Conservation (phyloP, 139 green algal species). For the Ettlia oleoabundans region DNA sequence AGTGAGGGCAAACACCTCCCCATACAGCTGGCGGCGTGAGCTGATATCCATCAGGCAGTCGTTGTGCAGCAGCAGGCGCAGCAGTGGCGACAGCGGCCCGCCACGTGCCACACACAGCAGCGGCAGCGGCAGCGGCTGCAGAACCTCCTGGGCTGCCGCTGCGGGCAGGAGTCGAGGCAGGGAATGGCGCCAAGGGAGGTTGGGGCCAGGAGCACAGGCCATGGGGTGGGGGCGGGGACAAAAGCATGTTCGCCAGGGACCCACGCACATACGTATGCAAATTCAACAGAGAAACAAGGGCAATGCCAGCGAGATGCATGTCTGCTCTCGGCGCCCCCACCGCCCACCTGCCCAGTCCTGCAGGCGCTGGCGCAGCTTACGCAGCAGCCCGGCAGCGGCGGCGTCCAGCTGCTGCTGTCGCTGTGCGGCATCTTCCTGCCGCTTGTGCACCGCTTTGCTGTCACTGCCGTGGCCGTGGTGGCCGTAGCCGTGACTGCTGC, state of each 20-base stretch:
- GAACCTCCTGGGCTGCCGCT: not conserved
- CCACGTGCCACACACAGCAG: constrained; percentile 36
- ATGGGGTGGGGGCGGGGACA: not conserved
- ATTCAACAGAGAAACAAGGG: too few relatives aligned
- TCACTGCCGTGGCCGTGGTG: not conserved
- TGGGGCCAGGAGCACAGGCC: not conserved
- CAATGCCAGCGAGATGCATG: too few relatives aligned
- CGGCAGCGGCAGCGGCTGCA: constrained; percentile 27
- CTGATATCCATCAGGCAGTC: constrained; percentile 35
- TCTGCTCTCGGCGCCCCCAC: too few relatives aligned
- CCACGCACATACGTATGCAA: too few relatives aligned
- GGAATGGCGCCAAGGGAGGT: not conserved
- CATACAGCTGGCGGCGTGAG: constrained; percentile 19
- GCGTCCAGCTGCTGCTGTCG: constrained; percentile 15
- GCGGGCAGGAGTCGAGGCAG: not conserved
- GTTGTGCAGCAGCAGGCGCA: constrained; percentile 40
- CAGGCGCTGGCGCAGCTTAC: not conserved
- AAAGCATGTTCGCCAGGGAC: too few relatives aligned
- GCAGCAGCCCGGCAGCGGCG: not conserved
- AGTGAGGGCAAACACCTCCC: not conserved
- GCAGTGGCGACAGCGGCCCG: constrained; percentile 20
- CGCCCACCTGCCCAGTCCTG: not conserved
- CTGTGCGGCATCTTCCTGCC: not conserved
- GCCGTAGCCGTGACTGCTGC: too few relatives aligned
- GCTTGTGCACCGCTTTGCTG: not conserved